Base-by-base conservation (phyloP, 768 basidiomycete genomes). In the Suillus subalutaceus region DNA sequence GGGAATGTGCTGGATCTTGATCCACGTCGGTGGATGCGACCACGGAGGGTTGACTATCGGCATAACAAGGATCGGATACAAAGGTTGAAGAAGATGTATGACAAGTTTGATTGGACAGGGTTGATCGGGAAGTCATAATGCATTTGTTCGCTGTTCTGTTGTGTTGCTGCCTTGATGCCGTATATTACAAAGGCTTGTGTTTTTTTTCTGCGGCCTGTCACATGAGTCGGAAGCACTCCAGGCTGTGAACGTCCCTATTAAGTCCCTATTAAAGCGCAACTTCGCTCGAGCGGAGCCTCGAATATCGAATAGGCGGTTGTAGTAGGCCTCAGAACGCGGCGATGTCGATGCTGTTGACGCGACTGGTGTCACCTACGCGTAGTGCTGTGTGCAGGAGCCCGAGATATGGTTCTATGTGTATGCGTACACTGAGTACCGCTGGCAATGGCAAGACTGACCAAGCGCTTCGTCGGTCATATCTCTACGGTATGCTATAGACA, bases 1-100 rank as follows among this genome's bases (percentile, higher is more conserved):
- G 97, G 97, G 9, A 95, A 94, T 71, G 74, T 97, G 64, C 80
- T 99, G 59, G 95, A 94, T 15, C 73, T 97, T 46, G 95, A 97
- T 73, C 88, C 96, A 2, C 81, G 94, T 64, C 83, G 83, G 70
- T 99, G 97, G 97, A 80, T 91, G 63, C 84, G 89, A 70, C 96
- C 97, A 3, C 85, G 86, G 70, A 83, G 85, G 68, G 79, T 95
- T 56, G 95, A 97, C 71, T 84, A 84, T 46, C 79, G 85, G 58
- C 82, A 84, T 67, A 90, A 95, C 73, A 86, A 85, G 69, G 87
- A 90, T 60, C 82, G 96, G 62, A 87, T 93, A 62, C 79, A 80
- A 40, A 79, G 79, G 66, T 92, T 95, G 76, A 90, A 87, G 78
- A 84, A 85, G 70, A 87, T 83, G 76, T 99, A 96, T 74, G 88